Evolutionary conservation across 345 rosid genomes (phyloP).

Genomic region (Kandelia obovata): DNA sequence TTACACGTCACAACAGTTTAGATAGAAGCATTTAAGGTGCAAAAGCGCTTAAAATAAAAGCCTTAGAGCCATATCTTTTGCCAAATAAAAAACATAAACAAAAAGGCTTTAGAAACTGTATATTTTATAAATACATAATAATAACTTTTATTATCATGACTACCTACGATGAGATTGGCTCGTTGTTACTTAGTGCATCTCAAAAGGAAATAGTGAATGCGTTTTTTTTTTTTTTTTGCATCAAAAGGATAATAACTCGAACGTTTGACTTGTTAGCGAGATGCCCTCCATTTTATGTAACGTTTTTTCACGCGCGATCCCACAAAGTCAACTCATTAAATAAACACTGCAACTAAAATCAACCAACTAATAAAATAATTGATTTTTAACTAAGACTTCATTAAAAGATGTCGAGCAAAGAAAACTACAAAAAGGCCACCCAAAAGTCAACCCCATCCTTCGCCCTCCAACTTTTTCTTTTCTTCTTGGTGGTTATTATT

Average conservation of each 20-base stretch:
- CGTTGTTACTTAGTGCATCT: no score
- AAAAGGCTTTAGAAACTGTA: no score
- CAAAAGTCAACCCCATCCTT: conserved; percentile 63
- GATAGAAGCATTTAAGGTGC: no score
- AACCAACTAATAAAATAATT: neutral
- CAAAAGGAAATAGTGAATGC: neutral
- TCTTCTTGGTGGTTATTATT: neutral
- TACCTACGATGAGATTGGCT: no score
- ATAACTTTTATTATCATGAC: no score
- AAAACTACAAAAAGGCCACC: conserved; percentile 19
- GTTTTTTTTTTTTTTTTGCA: neutral
- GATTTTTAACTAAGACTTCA: neutral
- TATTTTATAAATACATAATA: no score
- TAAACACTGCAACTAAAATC: conserved; percentile 7
- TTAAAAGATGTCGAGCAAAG: neutral
- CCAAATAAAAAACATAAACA: no score
- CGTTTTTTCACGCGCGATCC: neutral
- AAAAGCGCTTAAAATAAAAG: no score
- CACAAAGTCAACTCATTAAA: conserved; percentile 33
- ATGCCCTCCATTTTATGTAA: conserved; percentile 8
- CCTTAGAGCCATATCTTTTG: no score
- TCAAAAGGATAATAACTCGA: neutral
- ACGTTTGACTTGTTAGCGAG: conserved; percentile 22
- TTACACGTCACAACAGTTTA: no score
- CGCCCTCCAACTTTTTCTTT: conserved; percentile 5